Evolutionary conservation across 176 grass and related monocot genomes (phyloP), one percentile per base, ranked within the genome.

Genomic region (Avena sativa): DNA sequence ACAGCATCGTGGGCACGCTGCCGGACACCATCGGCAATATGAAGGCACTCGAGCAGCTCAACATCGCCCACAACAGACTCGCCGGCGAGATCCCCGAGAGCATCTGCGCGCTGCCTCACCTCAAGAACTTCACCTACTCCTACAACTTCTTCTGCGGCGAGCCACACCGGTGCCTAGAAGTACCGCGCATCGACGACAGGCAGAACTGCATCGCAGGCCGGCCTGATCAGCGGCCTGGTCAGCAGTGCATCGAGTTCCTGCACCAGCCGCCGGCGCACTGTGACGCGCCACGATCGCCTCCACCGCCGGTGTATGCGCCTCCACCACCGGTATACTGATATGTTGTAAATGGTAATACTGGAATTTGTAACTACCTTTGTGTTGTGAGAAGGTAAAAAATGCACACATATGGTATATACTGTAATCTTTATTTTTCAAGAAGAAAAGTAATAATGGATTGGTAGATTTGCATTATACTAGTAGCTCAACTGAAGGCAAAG

Each of bases 121-220:
- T 98, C 50, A 90, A 92, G 86, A 98, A 98, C 86, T 90, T 98
- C 90, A 98, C 96, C 34, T 95, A 91, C 91, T 91, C 96, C 9
- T 26, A 92, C 83, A 95, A 98, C 88, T 98, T 79, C 83, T 95
- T 98, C 91, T 91, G 90, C 63, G 90, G 86, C 23, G 96, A 93
- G 69, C 91, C 93, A 5, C 89, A 95, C 40, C 71, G 52, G 53
- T 98, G 95, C 71, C 84, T 92, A 21, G 89, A 87, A 85, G 76
- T 93, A 79, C 89, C 76, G 49, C 87, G 25, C 21, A 74, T 86
- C 47, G 89, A 98, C 67, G 93, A 98, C 89, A 63, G 89, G 12
- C 83, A 92, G 85, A 95, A 98, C 66, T 98, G 95, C 91, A 95
- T 98, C 60, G 84, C 86, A 6, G 88, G 86, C 5, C 87, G 93